Base-by-base conservation (phyloP, 164 flowering plant species). In the Aristolochia contorta region DNA sequence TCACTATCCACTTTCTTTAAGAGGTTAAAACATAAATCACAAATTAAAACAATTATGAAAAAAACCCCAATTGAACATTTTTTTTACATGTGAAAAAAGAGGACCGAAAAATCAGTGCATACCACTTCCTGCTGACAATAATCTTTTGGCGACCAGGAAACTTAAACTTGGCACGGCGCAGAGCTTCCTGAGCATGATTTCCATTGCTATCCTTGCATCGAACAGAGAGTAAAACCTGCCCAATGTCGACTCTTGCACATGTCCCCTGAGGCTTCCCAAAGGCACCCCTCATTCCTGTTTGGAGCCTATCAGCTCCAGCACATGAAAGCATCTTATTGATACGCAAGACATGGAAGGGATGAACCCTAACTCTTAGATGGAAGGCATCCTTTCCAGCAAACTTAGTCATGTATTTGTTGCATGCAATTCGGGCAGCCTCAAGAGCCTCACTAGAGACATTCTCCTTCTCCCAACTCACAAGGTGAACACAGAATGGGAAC, bases 241-340 rank as follows among this genome's bases (percentile, higher is more conserved):
- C 87, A 71, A 82, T 80, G 64, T 71, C 64, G 8, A 82, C 87
- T 53, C 87, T 59, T 2, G 87, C 84, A 59, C 87, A 82, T 8
- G 80, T 72, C 9, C 83, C 87, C 49, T 67, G 81, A 1, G 87
- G 83, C 65, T 82, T 82, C 4, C 87, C 87, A 60, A 82, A 82
- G 6, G 87, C 87, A 67, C 87, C 87, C 22, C 84, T 67, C 87
- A 82, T 82, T 14, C 87, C 87, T 48, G 87, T 82, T 60, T 82
- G 87, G 58, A 82, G 84, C 71, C 87, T 77, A 79, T 80, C 84
- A 69, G 87, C 87, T 53, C 87, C 87, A 53, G 87, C 87, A 72
- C 87, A 82, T 1, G 87, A 82, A 56, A 82, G 81, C 87, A 82
- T 82, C 71, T 82, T 82, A 78, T 80, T 80, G 75, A 82, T 82